phyloP scores from a whole-genome alignment of 768 basidiomycete species.

The Tricholoma sp. region DNA sequence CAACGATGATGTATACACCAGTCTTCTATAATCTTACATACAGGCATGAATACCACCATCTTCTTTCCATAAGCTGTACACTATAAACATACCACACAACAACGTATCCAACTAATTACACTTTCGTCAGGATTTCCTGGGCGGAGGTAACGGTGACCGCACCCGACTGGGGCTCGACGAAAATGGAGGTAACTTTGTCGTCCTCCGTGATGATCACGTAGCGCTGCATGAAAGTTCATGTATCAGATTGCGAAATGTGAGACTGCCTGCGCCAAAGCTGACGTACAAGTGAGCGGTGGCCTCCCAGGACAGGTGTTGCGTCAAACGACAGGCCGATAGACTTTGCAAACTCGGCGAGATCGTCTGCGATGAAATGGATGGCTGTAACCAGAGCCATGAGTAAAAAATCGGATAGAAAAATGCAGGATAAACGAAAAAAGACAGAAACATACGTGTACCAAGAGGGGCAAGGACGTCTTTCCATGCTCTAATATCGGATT shows the following conservation, averaged over 20 bases:
- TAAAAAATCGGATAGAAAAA: too few relatives aligned
- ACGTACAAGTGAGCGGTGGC: constrained; percentile 59
- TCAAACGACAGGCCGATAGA: constrained; percentile 58
- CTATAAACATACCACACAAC: too few relatives aligned
- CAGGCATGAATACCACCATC: neutral
- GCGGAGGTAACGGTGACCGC: constrained; percentile 52
- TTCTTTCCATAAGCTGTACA: too few relatives aligned
- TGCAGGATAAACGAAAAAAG: neutral
- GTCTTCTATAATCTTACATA: neutral
- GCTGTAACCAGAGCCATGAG: constrained; percentile 22
- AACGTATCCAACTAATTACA: constrained; percentile 6
- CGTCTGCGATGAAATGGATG: constrained; percentile 64
- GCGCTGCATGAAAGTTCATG: constrained; percentile 28
- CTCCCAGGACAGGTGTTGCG: constrained; percentile 57
- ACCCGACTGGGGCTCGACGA: constrained; percentile 43
- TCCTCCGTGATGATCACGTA: constrained; percentile 56
- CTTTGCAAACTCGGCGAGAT: constrained; percentile 52
- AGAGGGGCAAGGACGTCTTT: constrained; percentile 54
- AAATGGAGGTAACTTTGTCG: constrained; percentile 48
- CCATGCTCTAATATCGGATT: constrained; percentile 48
- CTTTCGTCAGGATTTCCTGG: constrained; percentile 33
- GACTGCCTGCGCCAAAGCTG: neutral
- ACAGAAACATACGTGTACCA: constrained; percentile 44
- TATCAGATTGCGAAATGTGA: neutral
- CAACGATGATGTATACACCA: too few relatives aligned